Base-by-base conservation (phyloP, 176 grass and related monocot genomes). In the Otatea glauca region DNA sequence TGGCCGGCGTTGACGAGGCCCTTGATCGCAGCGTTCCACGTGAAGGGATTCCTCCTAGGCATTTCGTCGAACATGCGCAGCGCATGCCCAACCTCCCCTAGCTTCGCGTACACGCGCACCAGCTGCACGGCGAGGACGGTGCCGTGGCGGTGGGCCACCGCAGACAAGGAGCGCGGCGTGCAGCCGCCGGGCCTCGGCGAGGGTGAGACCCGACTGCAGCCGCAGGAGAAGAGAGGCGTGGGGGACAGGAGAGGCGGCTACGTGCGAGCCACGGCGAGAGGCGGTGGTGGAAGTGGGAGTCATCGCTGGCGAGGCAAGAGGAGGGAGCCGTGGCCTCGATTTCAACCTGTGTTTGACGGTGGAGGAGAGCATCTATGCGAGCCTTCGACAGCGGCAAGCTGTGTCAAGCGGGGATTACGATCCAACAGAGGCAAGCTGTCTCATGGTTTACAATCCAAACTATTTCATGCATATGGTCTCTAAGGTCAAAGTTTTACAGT, bases 11-110 rank as follows among this genome's bases (percentile, higher is more conserved):
- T 58, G 0, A 94, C 83, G 24, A 91, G 80, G 35, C 79, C 83
- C 84, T 73, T 91, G 70, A 94, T 88, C 47, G 56, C 74, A 13
- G 83, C 80, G 64, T 91, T 94, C 86, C 88, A 94, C 38, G 92
- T 79, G 64, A 94, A 91, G 45, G 88, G 86, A 58, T 91, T 94
- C 66, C 70, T 80, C 72, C 27, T 75, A 0, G 74, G 88, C 81
- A 91, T 81, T 82, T 72, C 75, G 75, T 88, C 73, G 79, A 94
- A 86, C 76, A 88, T 24, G 0, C 7, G 47, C 20, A 91, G 70
- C 38, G 92, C 92, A 6, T 73, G 55, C 6, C 17, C 45, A 15
- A 53, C 34, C 2, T 76, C 55, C 20, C 78, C 55, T 2, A 77
- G 79, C 55, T 20, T 68, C 0, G 66, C 70, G 66, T 93, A 93